Evolutionary conservation across 1,139 yeast species (phyloP), one percentile per base, ranked within the genome.

Genomic region (Pichia sp.): DNA sequence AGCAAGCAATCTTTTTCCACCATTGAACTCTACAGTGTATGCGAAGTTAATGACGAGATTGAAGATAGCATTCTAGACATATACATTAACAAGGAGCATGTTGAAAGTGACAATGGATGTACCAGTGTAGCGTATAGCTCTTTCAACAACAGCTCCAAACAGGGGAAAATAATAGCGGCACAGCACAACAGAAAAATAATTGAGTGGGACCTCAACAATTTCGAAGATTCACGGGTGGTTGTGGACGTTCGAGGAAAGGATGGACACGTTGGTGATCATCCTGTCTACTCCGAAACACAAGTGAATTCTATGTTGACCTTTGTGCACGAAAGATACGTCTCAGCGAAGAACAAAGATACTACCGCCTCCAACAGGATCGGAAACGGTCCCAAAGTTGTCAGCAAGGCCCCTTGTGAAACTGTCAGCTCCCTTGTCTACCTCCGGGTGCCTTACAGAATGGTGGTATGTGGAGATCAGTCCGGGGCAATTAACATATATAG

Each of bases 401-500:
- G 45, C 68, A 70, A 71, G 51, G 70, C 69, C 49, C 84, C 80
- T 52, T 75, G 71, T 48, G 87, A 84, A 58, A 63, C 72, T 3
- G 73, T 86, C 34, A 77, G 76, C 2, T 85, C 74, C 46, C 68
- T 85, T 12, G 78, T 75, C 0, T 61, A 78, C 17, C 59, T 81
- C 20, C 63, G 71, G 10, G 67, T 69, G 17, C 92, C 93, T 0
- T 82, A 76, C 60, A 80, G 78, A 49, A 78, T 86, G 83, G 67
- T 86, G 6, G 71, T 87, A 1, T 75, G 86, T 1, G 88, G 74
- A 2, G 93, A 86, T 62, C 67, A 88, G 51, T 73, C 79, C 48
- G 95, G 95, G 0, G 72, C 72, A 7, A 74, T 87, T 43, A 81
- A 80, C 64, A 77, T 87, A 2, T 83, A 56, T 27, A 46, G 44